Evolutionary conservation across 495 filamentous ascomycete genomes (phyloP), one percentile per base, ranked within the genome.

Genomic region (Bombardia bombarda): DNA sequence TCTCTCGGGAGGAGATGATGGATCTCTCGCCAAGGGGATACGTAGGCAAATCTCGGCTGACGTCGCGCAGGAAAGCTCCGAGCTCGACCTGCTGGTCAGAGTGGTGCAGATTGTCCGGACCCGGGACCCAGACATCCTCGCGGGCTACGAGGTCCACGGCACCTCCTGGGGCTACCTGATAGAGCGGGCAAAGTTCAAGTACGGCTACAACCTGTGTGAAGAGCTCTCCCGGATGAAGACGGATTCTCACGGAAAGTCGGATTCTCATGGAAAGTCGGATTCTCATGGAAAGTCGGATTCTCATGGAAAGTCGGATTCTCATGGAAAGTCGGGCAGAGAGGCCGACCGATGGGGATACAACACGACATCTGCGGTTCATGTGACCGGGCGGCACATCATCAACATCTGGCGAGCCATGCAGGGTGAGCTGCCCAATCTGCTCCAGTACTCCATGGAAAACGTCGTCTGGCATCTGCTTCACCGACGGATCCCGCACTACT

Each of bases 401-500:
- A 98, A 97, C 50, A 85, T 97, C 38, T 98, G 93, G 92, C 78
- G 92, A 40, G 89, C 90, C 0, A 96, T 98, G 89, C 78, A 83
- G 38, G 77, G 84, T 43, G 92, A 97, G 65, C 61, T 97, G 23
- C n/a, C n/a, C n/a, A 93, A 85, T 49, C 65, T 98, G 33, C 68
- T 95, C 34, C 88, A 95, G 53, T 97, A 97, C 56, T 92, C 84
- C 0, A 87, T 95, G 82, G 92, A 97, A 61, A 97, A 96, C 56
- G 87, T 98, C 24, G 90, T 80, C 0, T 96, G 92, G 63, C 93
- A 98, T 67, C 64, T 96, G 7, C 66, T 96, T 14, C 88, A 94
- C 56, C 78, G 81, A n/a, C 80, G 92, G 18, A 86, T 96, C 21
- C 93, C 93, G 16, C 88, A 95, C 56, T 96, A 93, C 57, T 67